Percentiles rank a stretch among this genome's conserved stretches.
Conservation (phyloP, 2,329 filamentous ascomycete species). For the Sordariomycetes sp. region DNA sequence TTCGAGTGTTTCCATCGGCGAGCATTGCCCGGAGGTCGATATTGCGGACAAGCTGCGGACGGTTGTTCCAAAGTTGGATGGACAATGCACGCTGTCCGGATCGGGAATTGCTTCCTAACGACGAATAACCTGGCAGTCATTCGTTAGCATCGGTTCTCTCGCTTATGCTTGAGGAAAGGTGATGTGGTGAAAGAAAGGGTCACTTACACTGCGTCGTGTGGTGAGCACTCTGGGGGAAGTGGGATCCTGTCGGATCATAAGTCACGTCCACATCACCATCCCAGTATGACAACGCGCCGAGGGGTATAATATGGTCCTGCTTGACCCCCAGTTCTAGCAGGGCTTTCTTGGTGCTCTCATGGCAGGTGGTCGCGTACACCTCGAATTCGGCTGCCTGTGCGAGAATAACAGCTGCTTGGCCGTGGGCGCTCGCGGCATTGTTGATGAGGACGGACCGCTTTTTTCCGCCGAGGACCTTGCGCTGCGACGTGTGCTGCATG, state of each 20-base stretch:
- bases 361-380: slow-evolving; percentile 26
- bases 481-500: neutral
- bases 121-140: neutral
- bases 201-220: slow-evolving; percentile 22
- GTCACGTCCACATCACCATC: slow-evolving; percentile 7
- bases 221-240: slow-evolving; percentile 16
- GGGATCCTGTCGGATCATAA: slow-evolving; percentile 28
- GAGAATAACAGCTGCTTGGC: slow-evolving; percentile 28
- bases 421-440: slow-evolving; percentile 26
- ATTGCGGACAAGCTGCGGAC: neutral
- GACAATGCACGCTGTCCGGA: neutral
- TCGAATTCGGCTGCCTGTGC: slow-evolving; percentile 21
- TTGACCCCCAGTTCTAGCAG: slow-evolving; percentile 21
- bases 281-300: slow-evolving; percentile 5
- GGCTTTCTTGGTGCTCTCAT: slow-evolving; percentile 19
- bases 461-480: neutral
- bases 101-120: neutral
- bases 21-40: slow-evolving; percentile 5
- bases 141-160: neutral
- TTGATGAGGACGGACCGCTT: slow-evolving; percentile 26
- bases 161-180: neutral
- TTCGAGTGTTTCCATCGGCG: neutral
- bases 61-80: too few species aligned
- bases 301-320: slow-evolving; percentile 20
- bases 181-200: neutral